These are phyloP conservation scores for Pythium diclinum DNA, from an alignment of 352 stramenopile species.

Conservation along the genomic window DNA sequence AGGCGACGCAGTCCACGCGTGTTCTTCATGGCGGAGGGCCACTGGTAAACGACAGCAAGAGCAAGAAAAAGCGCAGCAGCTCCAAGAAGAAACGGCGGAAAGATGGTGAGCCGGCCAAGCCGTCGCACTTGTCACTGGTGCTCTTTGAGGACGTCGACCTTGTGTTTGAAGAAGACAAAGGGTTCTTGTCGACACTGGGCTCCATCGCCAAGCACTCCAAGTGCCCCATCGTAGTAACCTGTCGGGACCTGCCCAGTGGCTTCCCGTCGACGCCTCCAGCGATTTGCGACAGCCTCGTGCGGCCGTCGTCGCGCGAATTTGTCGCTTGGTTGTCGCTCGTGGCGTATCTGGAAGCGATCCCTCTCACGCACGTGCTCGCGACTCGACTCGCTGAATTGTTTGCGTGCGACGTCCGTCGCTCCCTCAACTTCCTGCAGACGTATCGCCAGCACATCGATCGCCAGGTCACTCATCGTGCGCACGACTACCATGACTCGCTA, in stretches of 20 bases:
- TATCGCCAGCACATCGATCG: slow-evolving; percentile 28
- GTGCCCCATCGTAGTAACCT: slow-evolving; percentile 79
- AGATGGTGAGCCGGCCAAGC: slow-evolving; percentile 11
- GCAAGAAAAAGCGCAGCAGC: slow-evolving; percentile 17
- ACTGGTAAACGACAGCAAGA: slow-evolving; percentile 45
- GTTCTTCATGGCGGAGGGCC: slow-evolving; percentile 48
- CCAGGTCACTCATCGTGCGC: neutral
- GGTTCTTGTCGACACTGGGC: slow-evolving; percentile 63
- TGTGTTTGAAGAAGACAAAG: slow-evolving; percentile 80
- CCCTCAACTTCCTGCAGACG: slow-evolving; percentile 68
- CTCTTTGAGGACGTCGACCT: slow-evolving; percentile 83
- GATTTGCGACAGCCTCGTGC: slow-evolving; percentile 36
- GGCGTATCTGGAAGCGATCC: slow-evolving; percentile 49
- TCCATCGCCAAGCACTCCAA: slow-evolving; percentile 81
- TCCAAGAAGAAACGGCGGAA: slow-evolving; percentile 20
- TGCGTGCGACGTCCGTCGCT: slow-evolving; percentile 60
- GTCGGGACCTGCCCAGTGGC: slow-evolving; percentile 46
- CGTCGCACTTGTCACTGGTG: slow-evolving; percentile 70
- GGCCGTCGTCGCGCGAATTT: slow-evolving; percentile 60
- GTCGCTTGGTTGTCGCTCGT: slow-evolving; percentile 62
- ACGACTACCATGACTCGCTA: slow-evolving; percentile 8
- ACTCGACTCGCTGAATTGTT: slow-evolving; percentile 51
- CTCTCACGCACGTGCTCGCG: slow-evolving; percentile 35
- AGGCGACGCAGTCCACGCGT: slow-evolving; percentile 79
- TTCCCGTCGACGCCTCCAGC: slow-evolving; percentile 54